Base-by-base conservation (phyloP, 163 green algal species). In the Scenedesmus sp. region DNA sequence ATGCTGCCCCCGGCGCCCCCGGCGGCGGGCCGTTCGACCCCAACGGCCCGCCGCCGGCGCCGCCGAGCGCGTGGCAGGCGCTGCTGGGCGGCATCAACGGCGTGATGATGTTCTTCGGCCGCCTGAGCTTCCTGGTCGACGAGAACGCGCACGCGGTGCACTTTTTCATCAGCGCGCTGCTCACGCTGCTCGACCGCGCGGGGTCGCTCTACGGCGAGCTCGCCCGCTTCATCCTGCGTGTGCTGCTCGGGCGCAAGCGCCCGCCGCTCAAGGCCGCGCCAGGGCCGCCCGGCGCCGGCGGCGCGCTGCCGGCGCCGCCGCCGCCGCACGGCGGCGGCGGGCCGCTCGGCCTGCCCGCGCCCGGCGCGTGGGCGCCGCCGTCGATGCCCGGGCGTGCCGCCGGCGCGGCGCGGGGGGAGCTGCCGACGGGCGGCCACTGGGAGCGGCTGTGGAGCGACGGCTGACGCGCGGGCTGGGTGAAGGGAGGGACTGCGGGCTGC, bases 81-180 rank as follows among this genome's bases (percentile, higher is more conserved):
- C 90, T 97, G 75, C 84, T 98, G 54, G 81, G 85, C n/a, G 87
- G 84, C 7, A 70, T 98, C 50, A 90, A 94, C 34, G 89, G 89
- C 26, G 83, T 98, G 9, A 94, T 99, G 85, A 84, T 90, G 51
- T 97, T 98, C 63, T 98, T 99, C 80, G 96, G 96, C 0, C 90
- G 95, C 3, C 85, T 99, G 22, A 96, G 93, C 1, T 98, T 98
- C 80, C 84, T 99, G 17, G 96, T 99, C 36, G 96, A 99, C 79
- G 95, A 99, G 80, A 99, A 99, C 82, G 93, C 96, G 31, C 94
- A 98, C 70, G 96, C 96, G 7, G 84, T 99, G 22, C 95, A 99
- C 86, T 99, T 99, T 80, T 99, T 99, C 86, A 96, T 99, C 47
- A 92, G 85, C 0, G 94, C 95, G 2, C 80, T 99, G 71, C 87